Evolutionary conservation across 2,329 filamentous ascomycete genomes (phyloP).

Genomic region (Trichoderma breve): DNA sequence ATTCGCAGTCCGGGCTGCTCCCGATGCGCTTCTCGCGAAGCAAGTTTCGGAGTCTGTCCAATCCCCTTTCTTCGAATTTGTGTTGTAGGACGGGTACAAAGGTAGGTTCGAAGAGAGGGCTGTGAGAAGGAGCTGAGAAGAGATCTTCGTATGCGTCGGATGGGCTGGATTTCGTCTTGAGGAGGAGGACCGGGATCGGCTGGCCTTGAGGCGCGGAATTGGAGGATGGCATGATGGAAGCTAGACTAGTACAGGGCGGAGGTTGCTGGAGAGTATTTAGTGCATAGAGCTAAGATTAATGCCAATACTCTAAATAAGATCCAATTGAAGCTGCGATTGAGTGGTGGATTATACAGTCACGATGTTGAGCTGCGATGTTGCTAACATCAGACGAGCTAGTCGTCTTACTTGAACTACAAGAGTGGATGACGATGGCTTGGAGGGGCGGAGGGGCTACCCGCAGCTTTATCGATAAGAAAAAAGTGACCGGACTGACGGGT

Average conservation of each 20-base stretch:
- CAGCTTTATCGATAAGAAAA: constrained; percentile 24
- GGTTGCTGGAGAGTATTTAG: background rate
- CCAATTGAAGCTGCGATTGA: background rate
- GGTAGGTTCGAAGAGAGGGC: constrained; percentile 54
- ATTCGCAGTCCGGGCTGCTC: constrained; percentile 40
- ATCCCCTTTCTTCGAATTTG: constrained; percentile 58
- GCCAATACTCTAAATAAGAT: background rate
- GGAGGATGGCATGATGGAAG: constrained; percentile 1
- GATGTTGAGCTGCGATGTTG: background rate
- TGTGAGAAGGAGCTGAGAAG: constrained; percentile 46
- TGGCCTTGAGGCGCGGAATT: constrained; percentile 10
- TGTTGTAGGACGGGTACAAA: constrained; percentile 80
- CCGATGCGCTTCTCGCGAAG: constrained; percentile 47
- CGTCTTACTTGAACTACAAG: background rate
- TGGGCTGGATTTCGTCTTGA: constrained; percentile 75
- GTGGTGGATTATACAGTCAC: background rate
- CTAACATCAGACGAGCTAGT: background rate
- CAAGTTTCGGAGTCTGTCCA: constrained; percentile 51
- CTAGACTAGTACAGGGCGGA: background rate
- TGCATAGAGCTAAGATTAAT: background rate
- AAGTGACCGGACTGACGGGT: background rate
- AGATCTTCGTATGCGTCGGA: constrained; percentile 70
- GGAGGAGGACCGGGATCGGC: constrained; percentile 58
- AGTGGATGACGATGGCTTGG: background rate
- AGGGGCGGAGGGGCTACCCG: background rate